These are phyloP conservation scores for Clohesyomyces aquaticus DNA, from an alignment of 495 filamentous ascomycete species.

Conservation along the genomic window DNA sequence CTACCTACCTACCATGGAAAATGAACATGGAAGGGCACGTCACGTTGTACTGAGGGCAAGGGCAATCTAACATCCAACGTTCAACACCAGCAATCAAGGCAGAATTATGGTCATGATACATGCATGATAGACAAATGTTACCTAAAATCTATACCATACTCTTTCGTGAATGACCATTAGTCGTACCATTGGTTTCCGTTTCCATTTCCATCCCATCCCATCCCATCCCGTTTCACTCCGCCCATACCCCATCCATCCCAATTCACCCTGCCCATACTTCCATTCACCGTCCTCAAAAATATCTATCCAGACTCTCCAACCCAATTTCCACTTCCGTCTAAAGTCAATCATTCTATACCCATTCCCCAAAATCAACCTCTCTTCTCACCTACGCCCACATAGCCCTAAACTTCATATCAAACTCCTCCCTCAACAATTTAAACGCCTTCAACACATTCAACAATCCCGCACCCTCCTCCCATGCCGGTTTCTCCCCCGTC, in stretches of 20 bases:
- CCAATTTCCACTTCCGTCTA: too few relatives aligned
- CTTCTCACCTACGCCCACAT: conserved; percentile 60
- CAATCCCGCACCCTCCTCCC: conserved; percentile 50
- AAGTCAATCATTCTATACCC: conserved; percentile 1
- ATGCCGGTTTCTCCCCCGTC: conserved; percentile 29
- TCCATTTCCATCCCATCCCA: background rate
- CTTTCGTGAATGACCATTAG: background rate
- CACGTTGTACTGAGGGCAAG: too few relatives aligned
- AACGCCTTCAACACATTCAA: conserved; percentile 63
- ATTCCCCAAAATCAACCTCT: background rate
- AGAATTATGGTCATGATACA: too few relatives aligned
- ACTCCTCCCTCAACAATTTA: conserved; percentile 58
- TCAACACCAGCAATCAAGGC: too few relatives aligned
- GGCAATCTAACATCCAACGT: too few relatives aligned
- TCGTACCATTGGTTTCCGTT: background rate
- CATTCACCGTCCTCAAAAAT: background rate
- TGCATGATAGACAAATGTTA: too few relatives aligned
- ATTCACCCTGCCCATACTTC: background rate
- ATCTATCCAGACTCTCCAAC: too few relatives aligned
- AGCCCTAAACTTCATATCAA: conserved; percentile 67
- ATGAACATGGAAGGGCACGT: too few relatives aligned
- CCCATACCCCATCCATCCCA: background rate
- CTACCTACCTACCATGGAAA: too few relatives aligned
- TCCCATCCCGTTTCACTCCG: background rate
- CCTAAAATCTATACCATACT: background rate